Evolutionary conservation across 192 early-diverging fungal genomes (phyloP), one percentile per base, ranked within the genome.

Genomic region (Podila clonocystis): DNA sequence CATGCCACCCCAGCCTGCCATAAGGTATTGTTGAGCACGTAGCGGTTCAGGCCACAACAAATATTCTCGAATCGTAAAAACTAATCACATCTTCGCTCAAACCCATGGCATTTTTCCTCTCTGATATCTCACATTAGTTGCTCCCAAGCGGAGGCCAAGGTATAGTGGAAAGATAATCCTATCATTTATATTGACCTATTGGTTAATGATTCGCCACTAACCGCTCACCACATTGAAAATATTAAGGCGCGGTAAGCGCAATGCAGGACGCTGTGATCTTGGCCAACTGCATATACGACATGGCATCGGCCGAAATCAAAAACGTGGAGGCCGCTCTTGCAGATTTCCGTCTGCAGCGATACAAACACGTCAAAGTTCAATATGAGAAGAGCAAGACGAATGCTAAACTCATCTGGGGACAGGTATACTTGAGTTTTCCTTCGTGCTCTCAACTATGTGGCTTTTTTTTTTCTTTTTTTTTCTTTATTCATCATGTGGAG

Each of bases 261-360:
- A 70, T 78, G 64, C 68, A 78, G 33, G 69, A 78, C 20, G 68
- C 75, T 11, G 69, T 71, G 1, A 63, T 78, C 24, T 49, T 71
- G 13, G 64, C 69, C 22, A 78, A 78, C 24, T 72, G 68, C 28
- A 33, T 76, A 4, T 76, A 70, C 20, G 68, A 70, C 11, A 59
- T 69, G 29, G 28, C 50, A 2, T 30, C 63, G 17, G 12, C 45
- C 45, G 36, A 13, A 19, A 28, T n/a, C 19, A 20, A 69, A 20
- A 65, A 70, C 48, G 24, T 70, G 9, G 58, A 29, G 2, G 55
- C 62, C 1, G 74, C 74, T 13, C 70, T 76, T 63, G 50, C 50
- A 15, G 73, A 75, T 20, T 75, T 68, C 26, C 68, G 68, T 28
- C 52, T 50, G 11, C 62, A 75, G 30, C 50, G 73, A 33, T 68